Base-by-base conservation (phyloP, 306 rosid species). In the Begonia fuchsioides region DNA sequence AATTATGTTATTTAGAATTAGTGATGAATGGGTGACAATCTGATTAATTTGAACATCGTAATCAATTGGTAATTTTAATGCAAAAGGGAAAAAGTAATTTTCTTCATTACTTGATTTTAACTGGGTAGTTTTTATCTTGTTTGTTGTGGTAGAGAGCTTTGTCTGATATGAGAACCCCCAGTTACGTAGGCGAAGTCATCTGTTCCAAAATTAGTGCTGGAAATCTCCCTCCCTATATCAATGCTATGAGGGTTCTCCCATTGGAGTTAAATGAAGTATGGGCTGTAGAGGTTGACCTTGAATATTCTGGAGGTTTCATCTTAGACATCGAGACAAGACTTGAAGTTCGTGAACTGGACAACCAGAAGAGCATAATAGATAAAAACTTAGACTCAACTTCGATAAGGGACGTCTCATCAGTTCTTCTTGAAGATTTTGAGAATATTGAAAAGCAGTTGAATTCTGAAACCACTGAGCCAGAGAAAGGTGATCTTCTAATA, bases 171-270 rank as follows among this genome's bases (percentile, higher is more conserved):
- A 80, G 94, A 72, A 85, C 74, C 61, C 85, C 97, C 17, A 72
- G 74, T 58, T 90, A 90, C 67, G 47, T 90, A 6, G 94, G 97
- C 49, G 97, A 79, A 52, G 72, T 90, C 53, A 61, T 75, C 54
- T 90, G 97, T 69, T 81, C 87, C 47, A 76, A 66, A 53, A 52
- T 90, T 64, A 57, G 74, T 73, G 55, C 55, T 59, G 97, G 97
- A 63, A 81, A 62, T 47, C 57, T 77, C 51, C 94, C 97, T 46
- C 97, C 97, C 15, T 60, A 64, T 57, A 76, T 90, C 35, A 62
- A 70, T 68, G 72, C 76, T 54, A 79, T 81, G 82, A 81, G 93
- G 74, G 82, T 90, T 57, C 79, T 84, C 68, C 97, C 97, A 12
- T 63, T 75, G 74, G 97, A 81, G 58, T 71, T 71, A 77, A 85